Evolutionary conservation across 768 basidiomycete genomes (phyloP), one percentile per base, ranked within the genome.

Genomic region (Leucosporidium scottii): DNA sequence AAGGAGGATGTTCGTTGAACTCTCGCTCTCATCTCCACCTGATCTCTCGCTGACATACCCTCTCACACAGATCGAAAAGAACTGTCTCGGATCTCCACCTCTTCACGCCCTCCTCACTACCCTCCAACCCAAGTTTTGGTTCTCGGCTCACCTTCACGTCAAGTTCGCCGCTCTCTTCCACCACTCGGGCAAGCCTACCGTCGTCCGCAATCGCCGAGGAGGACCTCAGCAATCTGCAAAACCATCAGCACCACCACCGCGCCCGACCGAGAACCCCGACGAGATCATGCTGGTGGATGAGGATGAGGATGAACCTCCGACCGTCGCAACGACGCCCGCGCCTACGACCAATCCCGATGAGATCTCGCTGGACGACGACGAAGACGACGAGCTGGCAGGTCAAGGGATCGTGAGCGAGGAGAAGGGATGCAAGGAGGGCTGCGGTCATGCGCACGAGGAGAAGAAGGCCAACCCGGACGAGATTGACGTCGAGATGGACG

Each of bases 91-190:
- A 30, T 93, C 91, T 1, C 91, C 89, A 21, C 93, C 92, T 10
- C 80, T 94, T 47, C 86, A 89, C 82, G 85, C 85, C 18, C 81
- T 97, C 1, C 79, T 98, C 28, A 81, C 79, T 39, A 86, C 82
- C 30, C 81, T 96, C 39, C 82, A 84, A 74, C 93, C 93, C 0
- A 74, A 82, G 56, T 88, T 90, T 85, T 98, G 93, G 94, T 96
- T 96, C 77, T 79, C 90, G 5, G 93, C 92, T 0, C 94, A 97
- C 78, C 75, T 97, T 59, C 94, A 97, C 75, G 85, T 87, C 58
- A 86, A 88, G 60, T 97, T 88, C 74, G 87, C 91, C 67, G 93
- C 91, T 3, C 56, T 78, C 2, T 75, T 60, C 69, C 68, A 74
- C 49, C 76, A 77, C 66, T 72, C 72, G 39, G 69, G 68, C 8